Conservation (phyloP, 2,329 filamentous ascomycete species). For the Macrophomina phaseolina region DNA sequence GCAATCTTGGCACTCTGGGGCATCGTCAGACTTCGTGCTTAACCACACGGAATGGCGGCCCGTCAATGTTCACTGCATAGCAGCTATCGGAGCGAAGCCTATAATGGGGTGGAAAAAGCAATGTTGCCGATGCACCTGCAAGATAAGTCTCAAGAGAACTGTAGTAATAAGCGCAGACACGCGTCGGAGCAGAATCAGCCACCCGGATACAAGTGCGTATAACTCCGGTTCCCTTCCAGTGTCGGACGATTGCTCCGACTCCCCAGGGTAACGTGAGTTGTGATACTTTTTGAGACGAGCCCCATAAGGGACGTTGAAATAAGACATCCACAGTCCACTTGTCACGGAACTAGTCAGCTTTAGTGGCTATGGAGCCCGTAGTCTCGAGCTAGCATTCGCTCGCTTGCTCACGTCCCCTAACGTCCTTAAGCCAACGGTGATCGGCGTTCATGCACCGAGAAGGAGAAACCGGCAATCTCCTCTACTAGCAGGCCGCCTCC, state of each 20-base stretch:
- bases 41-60: background rate
- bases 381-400: background rate
- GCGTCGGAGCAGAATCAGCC: too few relatives aligned
- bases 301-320: constrained; percentile 3
- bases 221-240: too few relatives aligned
- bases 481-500: background rate
- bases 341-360: background rate
- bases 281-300: background rate
- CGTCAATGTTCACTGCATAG: background rate
- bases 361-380: constrained; percentile 7
- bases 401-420: constrained; percentile 5
- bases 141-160: too few relatives aligned
- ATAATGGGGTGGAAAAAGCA: constrained; percentile 1
- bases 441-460: constrained; percentile 17
- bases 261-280: too few relatives aligned
- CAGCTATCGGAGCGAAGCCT: background rate
- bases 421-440: constrained; percentile 5
- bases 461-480: constrained; percentile 18
- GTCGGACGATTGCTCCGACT: too few relatives aligned
- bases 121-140: background rate
- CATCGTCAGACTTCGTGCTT: background rate
- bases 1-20: background rate
- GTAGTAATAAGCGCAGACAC: too few relatives aligned
- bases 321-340: constrained; percentile 5
- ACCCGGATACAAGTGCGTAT: too few relatives aligned